Evolutionary conservation across 2,329 filamentous ascomycete genomes (phyloP).

Genomic region (Verticillium nubilum): DNA sequence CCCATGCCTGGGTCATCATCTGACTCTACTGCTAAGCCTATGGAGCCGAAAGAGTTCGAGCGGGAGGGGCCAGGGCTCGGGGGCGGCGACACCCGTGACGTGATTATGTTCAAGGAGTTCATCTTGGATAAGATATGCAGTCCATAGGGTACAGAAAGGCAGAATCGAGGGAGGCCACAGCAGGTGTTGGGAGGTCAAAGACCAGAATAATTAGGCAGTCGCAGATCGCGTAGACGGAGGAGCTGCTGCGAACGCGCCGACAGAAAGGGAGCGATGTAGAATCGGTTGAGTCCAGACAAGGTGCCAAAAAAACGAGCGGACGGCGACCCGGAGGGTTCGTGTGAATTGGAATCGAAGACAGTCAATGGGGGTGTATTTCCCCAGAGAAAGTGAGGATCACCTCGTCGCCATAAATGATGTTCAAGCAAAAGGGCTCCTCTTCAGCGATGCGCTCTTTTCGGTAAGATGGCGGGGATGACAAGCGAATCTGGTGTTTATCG

Average conservation of each 20-base stretch:
- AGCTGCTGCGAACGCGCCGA: not conserved
- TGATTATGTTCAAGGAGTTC: slow-evolving; percentile 96
- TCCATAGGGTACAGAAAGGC: slow-evolving; percentile 43
- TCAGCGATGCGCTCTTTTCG: not conserved
- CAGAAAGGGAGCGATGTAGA: not conserved
- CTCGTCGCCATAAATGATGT: not conserved
- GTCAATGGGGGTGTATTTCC: not conserved
- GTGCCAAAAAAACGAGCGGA: not conserved
- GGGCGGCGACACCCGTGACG: slow-evolving; percentile 68
- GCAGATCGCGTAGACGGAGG: not conserved
- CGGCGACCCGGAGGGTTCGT: not conserved
- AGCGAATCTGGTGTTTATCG: not conserved
- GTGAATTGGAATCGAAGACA: not conserved
- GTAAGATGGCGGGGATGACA: not conserved
- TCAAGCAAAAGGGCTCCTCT: not conserved
- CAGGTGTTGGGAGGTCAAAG: not conserved
- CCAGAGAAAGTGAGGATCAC: not conserved
- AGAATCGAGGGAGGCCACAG: not conserved
- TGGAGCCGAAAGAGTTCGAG: slow-evolving; percentile 54
- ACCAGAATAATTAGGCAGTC: not conserved
- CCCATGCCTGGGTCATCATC: slow-evolving; percentile 31
- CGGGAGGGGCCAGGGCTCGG: slow-evolving; percentile 51
- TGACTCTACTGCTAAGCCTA: slow-evolving; percentile 40
- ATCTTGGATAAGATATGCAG: slow-evolving; percentile 58
- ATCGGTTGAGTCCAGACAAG: not conserved